Base-by-base conservation (phyloP, 1,284 basidiomycete genomes). In the Puccinia brachypodii region DNA sequence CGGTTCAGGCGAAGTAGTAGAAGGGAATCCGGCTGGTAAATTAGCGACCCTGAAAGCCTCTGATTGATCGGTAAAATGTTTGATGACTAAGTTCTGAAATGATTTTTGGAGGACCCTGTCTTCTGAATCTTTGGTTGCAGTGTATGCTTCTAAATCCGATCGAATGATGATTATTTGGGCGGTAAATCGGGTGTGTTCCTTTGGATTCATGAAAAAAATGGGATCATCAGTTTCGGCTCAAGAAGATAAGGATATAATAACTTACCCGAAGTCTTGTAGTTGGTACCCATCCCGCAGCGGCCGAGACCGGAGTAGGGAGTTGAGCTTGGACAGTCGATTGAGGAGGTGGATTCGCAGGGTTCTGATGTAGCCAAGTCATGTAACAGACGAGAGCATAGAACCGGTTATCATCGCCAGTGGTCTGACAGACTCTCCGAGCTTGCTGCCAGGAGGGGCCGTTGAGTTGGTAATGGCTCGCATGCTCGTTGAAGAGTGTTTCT, bases 21-120 rank as follows among this genome's bases (percentile, higher is more conserved):
- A 71, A 9, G 68, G 68, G 42, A 71, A 71, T 16, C 68, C 68
- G 14, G 68, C 40, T 22, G 68, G 68, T 31, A 71, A 28, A 42
- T 71, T 71, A 33, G 68, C 68, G 25, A n/a, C 11, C 22, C 68
- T 71, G 28, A 71, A 71, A 36, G 68, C 68, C 25, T 71, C 68
- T 2, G 68, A 71, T 31, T 71, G 68, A 19, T 71, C 68, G 40
- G 68, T 71, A 42, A 71, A 71, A 22, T 71, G 68, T 31, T 71
- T 71, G 68, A 71, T 71, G 40, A 71, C 68, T 2, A 71, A 22
- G 68, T 71, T 71, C 68, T 71, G 68, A 36, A 71, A 71, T 22
- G 68, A 71, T 31, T 71, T 71, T 47, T 71, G 68, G 7, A 71
- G 68, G 1, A 71, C 42, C 28, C 68, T n/a, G 28, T 71, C 68